Evolutionary conservation across 2,329 filamentous ascomycete species (phyloP), one percentile per base, ranked within the genome.

Genomic region (Colletotrichum tanaceti): DNA sequence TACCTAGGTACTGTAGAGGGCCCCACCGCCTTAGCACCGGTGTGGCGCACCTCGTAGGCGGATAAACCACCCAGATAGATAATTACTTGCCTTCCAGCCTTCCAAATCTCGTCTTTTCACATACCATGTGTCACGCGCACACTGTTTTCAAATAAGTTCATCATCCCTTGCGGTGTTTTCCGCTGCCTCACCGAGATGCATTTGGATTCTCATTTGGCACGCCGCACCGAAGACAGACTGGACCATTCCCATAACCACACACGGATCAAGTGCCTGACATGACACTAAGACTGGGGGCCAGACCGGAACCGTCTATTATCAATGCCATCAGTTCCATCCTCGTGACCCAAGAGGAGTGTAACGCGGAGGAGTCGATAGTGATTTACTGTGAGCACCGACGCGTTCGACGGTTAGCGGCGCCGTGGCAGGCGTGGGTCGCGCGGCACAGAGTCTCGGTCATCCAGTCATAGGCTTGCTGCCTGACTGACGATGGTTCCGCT

Each of bases 11-110:
- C n/a, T n/a, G n/a, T n/a, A n/a, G n/a, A n/a, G n/a, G 16, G 11
- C 39, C 16, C 49, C 11, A 39, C 20, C 35, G 20, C 14, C 44
- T 24, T 38, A 47, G 14, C 53, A 38, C 16, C 46, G 28, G 46
- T 38, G 65, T 67, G 65, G 59, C 52, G 53, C 32, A 47, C 44
- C 59, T 53, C 20, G 64, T 63, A 67, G 59, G 59, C 64, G 52
- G 64, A 64, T 67, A 58, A 57, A 46, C 35, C 44, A 50, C 14
- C 16, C 10, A 60, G 58, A 28, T 20, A 60, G 58, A 28, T 20
- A 39, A 28, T 10, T n/a, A 50, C 28, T 35, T 13, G 32, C 58
- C 46, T 32, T 20, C 32, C 20, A n/a, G 32, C 58, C 46, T 32
- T 20, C 32, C 20, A n/a, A 32, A 14, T 20, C 18, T 4, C 11